Base-by-base conservation (phyloP, 495 filamentous ascomycete species). In the Lasiosphaeria ovina region DNA sequence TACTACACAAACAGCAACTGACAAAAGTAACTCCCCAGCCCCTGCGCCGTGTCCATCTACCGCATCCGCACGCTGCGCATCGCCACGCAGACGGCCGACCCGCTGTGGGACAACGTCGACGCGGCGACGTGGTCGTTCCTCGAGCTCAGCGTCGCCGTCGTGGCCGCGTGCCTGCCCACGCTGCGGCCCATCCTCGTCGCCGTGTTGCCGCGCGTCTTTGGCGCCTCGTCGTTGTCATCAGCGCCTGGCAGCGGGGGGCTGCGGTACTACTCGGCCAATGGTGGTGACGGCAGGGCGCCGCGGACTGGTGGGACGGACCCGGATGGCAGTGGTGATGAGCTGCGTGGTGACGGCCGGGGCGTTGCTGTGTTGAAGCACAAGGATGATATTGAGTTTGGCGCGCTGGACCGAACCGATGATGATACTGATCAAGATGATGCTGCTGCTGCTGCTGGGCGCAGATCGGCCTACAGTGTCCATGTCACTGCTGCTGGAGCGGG, bases 51-150 rank as follows among this genome's bases (percentile, higher is more conserved):
- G n/a, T 69, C 66, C 36, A 62, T 69, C 36, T 69, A 67, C 62
- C 65, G 68, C 47, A 76, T 81, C 60, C 61, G 67, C 14, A 71
- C 74, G 72, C 64, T 75, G 67, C 8, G 77, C 71, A 1, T 79
- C 3, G 76, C 75, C 50, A 69, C 73, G 49, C 45, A 71, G 17
- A 73, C 76, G 16, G 62, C 49, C 24, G 79, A 81, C 52, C 56
- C 65, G 1, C 61, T 57, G 10, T 70, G 62, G 58, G 76, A 83
- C 60, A 82, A 81, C 68, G 74, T 82, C 61, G 76, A 74, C 56
- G 77, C 80, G 3, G 82, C 81, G 1, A 78, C 77, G 55, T 85
- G 82, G 81, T 81, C 81, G 34, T 75, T 73, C 47, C 67, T 83
- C 54, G 82, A 85, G 69, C 78, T 81, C 60, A 79, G 77, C 64